These are phyloP conservation scores for Drechslerella dactyloides DNA, from an alignment of 2,329 filamentous ascomycete species.

Conservation along the genomic window DNA sequence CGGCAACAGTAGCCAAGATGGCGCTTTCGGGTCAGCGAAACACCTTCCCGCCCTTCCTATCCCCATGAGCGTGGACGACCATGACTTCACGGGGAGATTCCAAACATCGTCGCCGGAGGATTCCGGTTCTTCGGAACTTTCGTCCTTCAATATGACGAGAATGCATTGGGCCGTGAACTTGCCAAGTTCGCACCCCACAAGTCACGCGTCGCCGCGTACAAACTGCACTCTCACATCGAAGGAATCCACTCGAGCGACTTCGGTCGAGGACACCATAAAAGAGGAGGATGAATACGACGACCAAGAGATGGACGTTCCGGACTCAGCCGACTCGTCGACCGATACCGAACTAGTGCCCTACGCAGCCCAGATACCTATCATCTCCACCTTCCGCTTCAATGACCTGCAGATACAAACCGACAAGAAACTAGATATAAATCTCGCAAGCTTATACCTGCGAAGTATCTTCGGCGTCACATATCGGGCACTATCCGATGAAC, in stretches of 20 bases:
- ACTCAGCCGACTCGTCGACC: slow-evolving; percentile 15
- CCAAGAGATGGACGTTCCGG: slow-evolving; percentile 17
- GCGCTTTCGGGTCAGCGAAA: neutral
- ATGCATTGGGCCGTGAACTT: slow-evolving; percentile 41
- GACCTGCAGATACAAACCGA: slow-evolving; percentile 44
- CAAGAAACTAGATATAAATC: slow-evolving; percentile 37
- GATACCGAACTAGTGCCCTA: slow-evolving; percentile 27
- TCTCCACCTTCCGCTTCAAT: slow-evolving; percentile 20
- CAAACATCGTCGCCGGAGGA: slow-evolving; percentile 48
- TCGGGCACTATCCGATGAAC: slow-evolving; percentile 46
- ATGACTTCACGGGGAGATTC: slow-evolving; percentile 35
- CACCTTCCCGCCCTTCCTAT: slow-evolving; percentile 25
- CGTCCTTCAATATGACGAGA: slow-evolving; percentile 34
- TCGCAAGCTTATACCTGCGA: slow-evolving; percentile 41
- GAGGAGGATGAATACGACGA: slow-evolving; percentile 15
- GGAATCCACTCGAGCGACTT: slow-evolving; percentile 31
- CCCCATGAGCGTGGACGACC: slow-evolving; percentile 15
- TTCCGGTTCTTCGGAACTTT: slow-evolving; percentile 25
- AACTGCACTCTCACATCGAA: slow-evolving; percentile 26
- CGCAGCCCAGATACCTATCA: neutral
- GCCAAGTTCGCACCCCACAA: slow-evolving; percentile 8
- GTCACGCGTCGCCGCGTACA: slow-evolving; percentile 32
- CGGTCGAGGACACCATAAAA: slow-evolving; percentile 20
- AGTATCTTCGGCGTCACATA: slow-evolving; percentile 48
- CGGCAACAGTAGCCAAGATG: slow-evolving; percentile 51